Evolutionary conservation across 2,329 filamentous ascomycete species (phyloP).

Genomic region (Kalmusia sp.): DNA sequence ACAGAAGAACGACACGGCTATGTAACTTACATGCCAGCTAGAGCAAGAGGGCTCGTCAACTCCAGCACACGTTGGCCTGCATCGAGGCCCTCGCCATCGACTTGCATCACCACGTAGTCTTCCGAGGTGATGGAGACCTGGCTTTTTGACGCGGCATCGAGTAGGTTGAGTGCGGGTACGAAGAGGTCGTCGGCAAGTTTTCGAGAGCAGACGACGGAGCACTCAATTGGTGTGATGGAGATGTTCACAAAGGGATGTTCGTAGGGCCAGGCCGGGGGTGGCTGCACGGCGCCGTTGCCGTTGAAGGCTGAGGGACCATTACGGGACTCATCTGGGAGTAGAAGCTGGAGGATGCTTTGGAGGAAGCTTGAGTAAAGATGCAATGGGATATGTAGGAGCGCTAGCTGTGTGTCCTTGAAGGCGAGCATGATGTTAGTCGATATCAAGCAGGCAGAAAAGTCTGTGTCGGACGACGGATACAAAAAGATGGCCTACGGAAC

Average conservation of each 20-base stretch:
- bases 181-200: constrained; percentile 78
- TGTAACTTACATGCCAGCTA: constrained; percentile 77
- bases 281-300: constrained; percentile 40
- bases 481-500: constrained; percentile 37
- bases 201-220: constrained; percentile 86
- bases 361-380: constrained; percentile 78
- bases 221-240: constrained; percentile 89
- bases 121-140: constrained; percentile 78
- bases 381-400: constrained; percentile 88
- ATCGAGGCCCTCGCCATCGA: constrained; percentile 88
- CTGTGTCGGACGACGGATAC: constrained; percentile 38
- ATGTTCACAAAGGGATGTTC: constrained; percentile 89
- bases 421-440: constrained; percentile 46
- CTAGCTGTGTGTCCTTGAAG: constrained; percentile 81
- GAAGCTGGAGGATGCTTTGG: constrained; percentile 83
- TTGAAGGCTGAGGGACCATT: constrained; percentile 28
- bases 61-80: constrained; percentile 91
- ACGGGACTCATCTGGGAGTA: constrained; percentile 68
- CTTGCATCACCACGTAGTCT: constrained; percentile 86
- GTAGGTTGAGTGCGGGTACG: constrained; percentile 69
- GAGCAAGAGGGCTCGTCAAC: constrained; percentile 85
- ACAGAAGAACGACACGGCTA: background rate
- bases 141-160: constrained; percentile 57
- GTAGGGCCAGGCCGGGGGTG: constrained; percentile 53
- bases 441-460: constrained; percentile 25